Percentiles rank a stretch among this genome's conserved stretches.
These are phyloP conservation scores for Fagus sylvatica DNA, from an alignment of 306 rosid species.

Conservation along the genomic window DNA sequence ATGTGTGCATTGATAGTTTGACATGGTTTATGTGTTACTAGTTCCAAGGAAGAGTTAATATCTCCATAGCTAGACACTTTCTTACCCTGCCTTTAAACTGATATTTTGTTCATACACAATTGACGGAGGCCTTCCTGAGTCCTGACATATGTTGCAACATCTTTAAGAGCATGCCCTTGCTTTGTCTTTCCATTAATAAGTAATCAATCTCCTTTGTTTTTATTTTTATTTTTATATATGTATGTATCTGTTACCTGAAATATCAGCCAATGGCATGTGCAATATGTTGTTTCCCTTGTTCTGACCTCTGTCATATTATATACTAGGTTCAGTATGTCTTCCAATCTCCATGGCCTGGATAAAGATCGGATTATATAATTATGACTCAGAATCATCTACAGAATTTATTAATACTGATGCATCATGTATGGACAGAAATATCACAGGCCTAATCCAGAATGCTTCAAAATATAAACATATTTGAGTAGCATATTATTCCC, in stretches of 20 bases:
- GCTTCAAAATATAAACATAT: background rate
- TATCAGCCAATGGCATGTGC: background rate
- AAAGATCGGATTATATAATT: background rate
- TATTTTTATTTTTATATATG: background rate
- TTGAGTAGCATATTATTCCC: background rate
- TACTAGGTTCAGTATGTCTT: background rate
- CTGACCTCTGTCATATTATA: background rate
- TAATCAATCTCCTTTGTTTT: background rate
- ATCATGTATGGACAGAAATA: background rate
- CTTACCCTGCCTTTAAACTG: background rate
- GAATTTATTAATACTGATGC: background rate
- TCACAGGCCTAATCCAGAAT: background rate
- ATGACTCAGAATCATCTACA: background rate
- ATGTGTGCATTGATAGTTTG: background rate
- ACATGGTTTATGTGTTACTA: background rate
- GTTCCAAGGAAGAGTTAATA: conserved; percentile 4
- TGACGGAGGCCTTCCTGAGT: conserved; percentile 3
- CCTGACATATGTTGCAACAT: background rate
- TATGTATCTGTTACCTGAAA: background rate
- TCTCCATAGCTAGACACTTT: conserved; percentile 2
- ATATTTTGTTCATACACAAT: background rate
- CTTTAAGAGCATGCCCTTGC: background rate
- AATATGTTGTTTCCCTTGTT: background rate
- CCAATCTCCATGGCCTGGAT: background rate
- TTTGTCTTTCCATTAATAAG: background rate